phyloP scores from a whole-genome alignment of 176 grass and related monocot genomes.

The Carex parvula region DNA sequence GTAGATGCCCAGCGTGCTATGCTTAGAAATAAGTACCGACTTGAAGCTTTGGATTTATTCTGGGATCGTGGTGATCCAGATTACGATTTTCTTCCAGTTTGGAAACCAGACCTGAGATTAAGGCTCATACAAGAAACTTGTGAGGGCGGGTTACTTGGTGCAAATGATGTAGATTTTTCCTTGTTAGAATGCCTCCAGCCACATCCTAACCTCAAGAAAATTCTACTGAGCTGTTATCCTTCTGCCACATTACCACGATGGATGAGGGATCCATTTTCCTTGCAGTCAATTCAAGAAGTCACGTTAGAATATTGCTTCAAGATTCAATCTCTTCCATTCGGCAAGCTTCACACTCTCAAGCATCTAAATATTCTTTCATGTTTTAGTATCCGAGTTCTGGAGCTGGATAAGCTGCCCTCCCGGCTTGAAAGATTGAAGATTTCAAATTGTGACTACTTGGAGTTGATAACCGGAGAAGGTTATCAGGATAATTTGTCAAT shows the following conservation, averaged over 20 bases:
- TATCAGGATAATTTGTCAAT: not conserved
- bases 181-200: not conserved
- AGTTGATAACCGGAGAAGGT: not conserved
- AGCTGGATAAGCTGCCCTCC: not conserved
- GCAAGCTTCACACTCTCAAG: constrained; percentile 4
- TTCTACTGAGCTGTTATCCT: not conserved
- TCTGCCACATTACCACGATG: not conserved
- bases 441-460: not conserved
- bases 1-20: not conserved
- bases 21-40: not conserved
- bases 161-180: not conserved
- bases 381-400: not conserved
- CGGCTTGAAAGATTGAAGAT: not conserved
- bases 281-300: not conserved
- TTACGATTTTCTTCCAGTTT: not conserved
- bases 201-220: not conserved
- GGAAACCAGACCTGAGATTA: not conserved
- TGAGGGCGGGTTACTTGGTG: not conserved
- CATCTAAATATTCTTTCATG: not conserved
- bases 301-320: not conserved
- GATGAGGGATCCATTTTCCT: not conserved
- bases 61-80: not conserved
- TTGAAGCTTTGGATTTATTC: not conserved
- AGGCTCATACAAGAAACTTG: not conserved
- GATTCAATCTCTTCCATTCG: constrained; percentile 1